These are phyloP conservation scores for Nemophila menziesii DNA, from an alignment of 257 asterid genomes.

Conservation along the genomic window DNA sequence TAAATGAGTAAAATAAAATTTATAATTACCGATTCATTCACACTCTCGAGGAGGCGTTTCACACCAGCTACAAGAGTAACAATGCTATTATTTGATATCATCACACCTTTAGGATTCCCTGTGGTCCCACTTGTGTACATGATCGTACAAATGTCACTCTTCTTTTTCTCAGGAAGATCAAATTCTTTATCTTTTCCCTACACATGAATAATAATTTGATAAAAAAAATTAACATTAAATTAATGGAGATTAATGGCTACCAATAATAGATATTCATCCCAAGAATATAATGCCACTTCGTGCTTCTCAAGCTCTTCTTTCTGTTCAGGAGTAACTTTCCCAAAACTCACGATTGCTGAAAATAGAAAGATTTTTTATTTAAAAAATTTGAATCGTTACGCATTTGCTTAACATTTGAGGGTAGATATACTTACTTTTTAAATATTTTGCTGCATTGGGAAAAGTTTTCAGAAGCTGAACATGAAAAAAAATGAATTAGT, in stretches of 20 bases:
- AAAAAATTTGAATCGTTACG: not conserved
- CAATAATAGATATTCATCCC: slow-evolving; percentile 68
- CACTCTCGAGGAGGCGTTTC: slow-evolving; percentile 42
- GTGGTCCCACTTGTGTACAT: slow-evolving; percentile 99
- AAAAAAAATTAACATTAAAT: not conserved
- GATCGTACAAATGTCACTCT: slow-evolving; percentile 79
- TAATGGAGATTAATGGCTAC: slow-evolving; percentile 31
- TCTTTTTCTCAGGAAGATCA: slow-evolving; percentile 76
- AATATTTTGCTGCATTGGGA: slow-evolving; percentile 50
- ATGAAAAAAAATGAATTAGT: slow-evolving; percentile 16
- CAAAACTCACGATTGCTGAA: slow-evolving; percentile 86
- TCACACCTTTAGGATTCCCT: slow-evolving; percentile 96
- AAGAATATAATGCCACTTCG: slow-evolving; percentile 54
- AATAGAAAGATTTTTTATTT: slow-evolving; percentile 6
- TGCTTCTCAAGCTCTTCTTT: slow-evolving; percentile 54
- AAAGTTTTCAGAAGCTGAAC: slow-evolving; percentile 77
- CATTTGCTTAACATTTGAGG: not conserved
- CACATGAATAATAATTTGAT: slow-evolving; percentile 12
- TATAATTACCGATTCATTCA: slow-evolving; percentile 52
- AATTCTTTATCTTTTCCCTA: slow-evolving; percentile 63
- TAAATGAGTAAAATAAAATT: slow-evolving; percentile 6
- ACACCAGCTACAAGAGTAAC: slow-evolving; percentile 76
- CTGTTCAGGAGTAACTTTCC: slow-evolving; percentile 52
- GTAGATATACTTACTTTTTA: slow-evolving; percentile 52
- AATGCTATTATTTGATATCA: slow-evolving; percentile 82